Evolutionary conservation across 2,329 filamentous ascomycete genomes (phyloP), one percentile per base, ranked within the genome.

Genomic region (Alternaria gansuensis): DNA sequence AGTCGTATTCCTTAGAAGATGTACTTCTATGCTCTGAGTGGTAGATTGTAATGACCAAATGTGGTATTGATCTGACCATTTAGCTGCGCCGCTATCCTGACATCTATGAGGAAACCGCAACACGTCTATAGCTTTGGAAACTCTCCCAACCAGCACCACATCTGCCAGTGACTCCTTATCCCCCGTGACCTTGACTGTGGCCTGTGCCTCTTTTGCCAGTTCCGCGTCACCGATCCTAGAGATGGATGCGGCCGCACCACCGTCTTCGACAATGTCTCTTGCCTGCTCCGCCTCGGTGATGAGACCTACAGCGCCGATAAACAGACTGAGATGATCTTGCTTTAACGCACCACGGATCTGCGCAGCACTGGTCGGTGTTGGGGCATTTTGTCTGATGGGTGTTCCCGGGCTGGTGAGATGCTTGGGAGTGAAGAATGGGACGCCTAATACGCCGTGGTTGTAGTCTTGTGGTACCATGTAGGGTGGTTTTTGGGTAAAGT

Each of bases 271-370:
- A 37, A 85, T 82, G 39, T 81, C 73, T 4, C 77, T 69, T 14
- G 83, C 83, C 57, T 83, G 82, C 49, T 83, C 79, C 0, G 83
- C 81, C 54, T 84, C 81, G 0, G 82, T 85, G 62, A 85, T 85
- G 39, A 84, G 67, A 0, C 83, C 83, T 1, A 85, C 83, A 2
- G 83, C 82, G 3, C 83, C 83, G 17, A 85, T 80, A 28, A 84
- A 73, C 5, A 84, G 75, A 10, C 71, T 67, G 29, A 77, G 75
- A 1, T 77, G 76, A 8, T 69, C 67, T 33, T 70, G 68, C 37
- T 71, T 72, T 5, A 76, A 51, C 24, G 75, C 76, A 79, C 85
- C 39, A 5, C 73, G 69, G 40, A 85, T 79, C 26, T 78, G 75
- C 0, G 76, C 75, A 0, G 83, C 82, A 36, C 85, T 80, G 1